Evolutionary conservation across 176 grass and related monocot genomes (phyloP).

Genomic region (Pontederia crassipes): DNA sequence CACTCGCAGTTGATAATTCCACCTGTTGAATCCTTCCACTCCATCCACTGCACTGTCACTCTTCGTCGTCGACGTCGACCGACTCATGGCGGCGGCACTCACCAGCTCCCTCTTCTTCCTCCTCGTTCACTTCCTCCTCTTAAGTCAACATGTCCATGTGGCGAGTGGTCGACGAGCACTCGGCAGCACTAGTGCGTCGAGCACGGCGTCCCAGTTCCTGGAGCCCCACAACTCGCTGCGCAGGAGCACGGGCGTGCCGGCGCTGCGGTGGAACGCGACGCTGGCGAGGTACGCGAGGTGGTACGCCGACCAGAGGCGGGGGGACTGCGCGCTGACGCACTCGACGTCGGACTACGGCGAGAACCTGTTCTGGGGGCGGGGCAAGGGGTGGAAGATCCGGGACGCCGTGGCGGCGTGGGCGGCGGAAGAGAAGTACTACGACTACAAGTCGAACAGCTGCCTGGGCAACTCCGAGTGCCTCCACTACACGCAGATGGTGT

Average conservation of each 20-base stretch:
- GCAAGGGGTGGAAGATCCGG: constrained; percentile 35
- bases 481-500: constrained; percentile 87
- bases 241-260: constrained; percentile 19
- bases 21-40: too few species aligned
- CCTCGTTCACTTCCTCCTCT: neutral
- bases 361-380: constrained; percentile 89
- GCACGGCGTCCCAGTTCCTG: constrained; percentile 33
- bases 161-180: too few species aligned
- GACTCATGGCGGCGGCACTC: neutral
- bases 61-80: neutral
- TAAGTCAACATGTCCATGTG: too few species aligned
- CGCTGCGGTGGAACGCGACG: constrained; percentile 38
- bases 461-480: constrained; percentile 39
- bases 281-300: constrained; percentile 49
- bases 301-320: constrained; percentile 45
- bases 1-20: too few species aligned
- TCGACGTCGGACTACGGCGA: constrained; percentile 67
- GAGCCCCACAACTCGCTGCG: constrained; percentile 46
- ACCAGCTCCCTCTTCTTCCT: neutral
- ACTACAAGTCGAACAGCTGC: constrained; percentile 65
- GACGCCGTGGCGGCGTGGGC: constrained; percentile 64
- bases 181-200: neutral
- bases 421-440: constrained; percentile 38
- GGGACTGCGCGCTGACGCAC: constrained; percentile 70
- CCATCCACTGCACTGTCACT: too few species aligned